Conservation (phyloP, 2,329 filamentous ascomycete genomes). For the Pseudocercospora cruenta region DNA sequence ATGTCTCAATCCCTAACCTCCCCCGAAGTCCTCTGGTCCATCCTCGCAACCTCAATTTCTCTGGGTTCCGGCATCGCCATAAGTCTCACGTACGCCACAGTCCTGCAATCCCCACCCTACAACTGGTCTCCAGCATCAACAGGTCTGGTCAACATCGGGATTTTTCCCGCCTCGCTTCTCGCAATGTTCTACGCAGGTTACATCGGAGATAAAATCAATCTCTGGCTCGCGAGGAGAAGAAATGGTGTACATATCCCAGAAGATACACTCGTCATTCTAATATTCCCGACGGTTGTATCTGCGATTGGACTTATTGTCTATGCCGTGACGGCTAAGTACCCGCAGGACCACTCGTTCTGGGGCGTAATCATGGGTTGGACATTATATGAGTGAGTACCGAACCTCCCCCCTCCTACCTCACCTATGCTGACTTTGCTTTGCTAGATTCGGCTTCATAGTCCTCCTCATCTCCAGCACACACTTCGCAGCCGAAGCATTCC, state of each 20-base stretch:
- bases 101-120: conserved; percentile 39
- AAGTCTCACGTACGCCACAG: conserved; percentile 44
- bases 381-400: too few species aligned
- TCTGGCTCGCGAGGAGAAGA: conserved; percentile 39
- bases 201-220: conserved; percentile 32
- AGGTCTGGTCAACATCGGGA: conserved; percentile 33
- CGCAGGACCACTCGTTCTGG: conserved; percentile 27
- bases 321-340: conserved; percentile 36
- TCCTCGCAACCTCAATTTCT: conserved; percentile 43
- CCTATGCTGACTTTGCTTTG: too few species aligned
- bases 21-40: conserved; percentile 45
- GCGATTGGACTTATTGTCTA: conserved; percentile 40
- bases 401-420: too few species aligned
- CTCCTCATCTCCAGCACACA: conserved; percentile 38
- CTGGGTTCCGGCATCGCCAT: conserved; percentile 46
- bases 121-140: conserved; percentile 36
- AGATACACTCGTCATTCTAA: conserved; percentile 40
- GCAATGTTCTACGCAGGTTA: conserved; percentile 35
- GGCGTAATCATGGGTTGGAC: conserved; percentile 33
- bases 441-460: conserved; percentile 31
- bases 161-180: conserved; percentile 30
- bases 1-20: conserved; percentile 43
- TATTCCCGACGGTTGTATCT: conserved; percentile 39
- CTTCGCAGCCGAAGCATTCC: conserved; percentile 37
- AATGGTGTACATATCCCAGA: conserved; percentile 42